Evolutionary conservation across 305 asterid species (phyloP).

Genomic region (Solanum chacoense): DNA sequence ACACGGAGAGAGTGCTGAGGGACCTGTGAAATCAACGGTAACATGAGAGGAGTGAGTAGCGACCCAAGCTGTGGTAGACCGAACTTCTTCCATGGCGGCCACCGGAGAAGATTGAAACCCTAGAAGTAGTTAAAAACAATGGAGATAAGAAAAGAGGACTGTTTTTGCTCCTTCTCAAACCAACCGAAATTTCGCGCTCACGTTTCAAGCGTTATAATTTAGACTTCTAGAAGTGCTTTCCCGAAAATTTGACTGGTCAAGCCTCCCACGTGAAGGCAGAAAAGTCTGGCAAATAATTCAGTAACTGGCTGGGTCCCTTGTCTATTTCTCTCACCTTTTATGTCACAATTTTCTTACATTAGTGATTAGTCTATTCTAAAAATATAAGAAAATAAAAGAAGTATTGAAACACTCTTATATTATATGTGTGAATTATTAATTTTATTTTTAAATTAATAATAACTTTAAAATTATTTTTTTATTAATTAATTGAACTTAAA

Average conservation of each 20-base stretch:
- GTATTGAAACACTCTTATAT: too few relatives aligned
- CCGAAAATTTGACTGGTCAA: background rate
- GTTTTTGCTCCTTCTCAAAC: background rate
- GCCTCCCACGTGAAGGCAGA: background rate
- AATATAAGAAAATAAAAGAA: too few relatives aligned
- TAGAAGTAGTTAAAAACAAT: background rate
- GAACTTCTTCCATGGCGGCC: conserved; percentile 64
- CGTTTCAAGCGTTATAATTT: background rate
- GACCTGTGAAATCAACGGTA: conserved; percentile 61
- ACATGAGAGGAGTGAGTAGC: conserved; percentile 76
- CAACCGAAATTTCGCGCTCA: background rate
- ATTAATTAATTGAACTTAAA: too few relatives aligned
- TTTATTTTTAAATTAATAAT: too few relatives aligned
- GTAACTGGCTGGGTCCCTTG: background rate
- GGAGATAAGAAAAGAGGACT: background rate
- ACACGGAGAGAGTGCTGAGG: background rate
- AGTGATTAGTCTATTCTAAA: too few relatives aligned
- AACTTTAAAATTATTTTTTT: too few relatives aligned
- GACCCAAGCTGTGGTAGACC: conserved; percentile 85
- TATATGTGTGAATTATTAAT: too few relatives aligned
- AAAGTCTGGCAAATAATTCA: background rate
- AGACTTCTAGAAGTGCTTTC: background rate
- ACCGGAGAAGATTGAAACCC: background rate
- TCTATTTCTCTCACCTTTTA: background rate
- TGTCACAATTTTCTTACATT: background rate